Evolutionary conservation across 2,329 filamentous ascomycete species (phyloP).

Genomic region (Cercospora sp.): DNA sequence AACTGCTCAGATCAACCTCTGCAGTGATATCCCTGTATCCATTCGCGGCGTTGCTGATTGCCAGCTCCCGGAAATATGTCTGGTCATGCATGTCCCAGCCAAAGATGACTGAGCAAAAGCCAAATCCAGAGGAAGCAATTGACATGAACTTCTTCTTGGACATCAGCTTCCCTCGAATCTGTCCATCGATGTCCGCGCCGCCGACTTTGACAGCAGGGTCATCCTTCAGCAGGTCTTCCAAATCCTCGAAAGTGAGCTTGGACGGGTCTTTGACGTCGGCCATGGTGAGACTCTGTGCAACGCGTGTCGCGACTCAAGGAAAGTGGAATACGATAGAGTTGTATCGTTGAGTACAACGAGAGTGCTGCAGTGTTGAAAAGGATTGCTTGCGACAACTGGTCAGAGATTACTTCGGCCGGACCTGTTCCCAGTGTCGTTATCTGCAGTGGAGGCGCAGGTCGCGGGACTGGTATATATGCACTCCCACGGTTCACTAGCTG

Average conservation of each 20-base stretch:
- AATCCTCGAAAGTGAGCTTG: conserved; percentile 61
- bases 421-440: conserved; percentile 11
- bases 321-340: neutral
- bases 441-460: conserved; percentile 6
- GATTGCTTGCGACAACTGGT: conserved; percentile 1
- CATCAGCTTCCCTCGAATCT: conserved; percentile 84
- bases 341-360: conserved; percentile 28
- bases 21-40: conserved; percentile 86
- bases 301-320: neutral
- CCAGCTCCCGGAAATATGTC: conserved; percentile 82
- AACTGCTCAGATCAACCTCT: conserved; percentile 74
- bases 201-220: conserved; percentile 85
- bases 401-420: conserved; percentile 4
- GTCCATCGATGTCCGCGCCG: conserved; percentile 82
- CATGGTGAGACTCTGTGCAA: conserved; percentile 31
- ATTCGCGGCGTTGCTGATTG: conserved; percentile 86
- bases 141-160: conserved; percentile 92
- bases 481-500: conserved; percentile 10
- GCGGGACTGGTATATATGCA: neutral
- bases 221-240: conserved; percentile 66
- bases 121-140: conserved; percentile 77
- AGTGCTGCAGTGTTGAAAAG: conserved; percentile 14
- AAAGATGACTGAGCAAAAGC: conserved; percentile 92
- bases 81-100: conserved; percentile 97
- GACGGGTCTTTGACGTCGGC: conserved; percentile 39